Conservation (phyloP, 768 basidiomycete genomes). For the Mycena pura region DNA sequence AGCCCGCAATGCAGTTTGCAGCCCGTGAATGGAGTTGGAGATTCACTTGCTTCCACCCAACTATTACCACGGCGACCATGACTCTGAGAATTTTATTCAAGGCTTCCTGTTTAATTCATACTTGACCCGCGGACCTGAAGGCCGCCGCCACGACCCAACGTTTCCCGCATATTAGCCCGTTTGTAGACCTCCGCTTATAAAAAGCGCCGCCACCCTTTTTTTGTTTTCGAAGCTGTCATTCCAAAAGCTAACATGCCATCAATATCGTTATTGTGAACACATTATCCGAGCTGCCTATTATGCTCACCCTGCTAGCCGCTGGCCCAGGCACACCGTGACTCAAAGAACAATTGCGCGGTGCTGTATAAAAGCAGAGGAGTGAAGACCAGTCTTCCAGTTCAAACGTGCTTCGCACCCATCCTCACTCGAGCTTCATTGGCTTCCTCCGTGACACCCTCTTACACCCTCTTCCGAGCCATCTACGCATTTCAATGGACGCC, state of each 20-base stretch:
- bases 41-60: no score
- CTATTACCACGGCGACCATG: no score
- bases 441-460: slow-evolving; percentile 11
- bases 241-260: slow-evolving; percentile 10
- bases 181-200: slow-evolving; percentile 12
- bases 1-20: no score
- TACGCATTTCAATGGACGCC: slow-evolving; percentile 21
- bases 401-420: neutral
- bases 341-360: slow-evolving; percentile 13
- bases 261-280: slow-evolving; percentile 15
- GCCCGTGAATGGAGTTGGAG: no score
- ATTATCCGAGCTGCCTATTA: slow-evolving; percentile 8
- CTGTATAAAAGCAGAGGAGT: neutral
- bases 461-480: slow-evolving; percentile 1
- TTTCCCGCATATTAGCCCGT: neutral
- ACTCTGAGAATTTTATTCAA: no score
- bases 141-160: neutral
- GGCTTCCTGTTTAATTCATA: no score
- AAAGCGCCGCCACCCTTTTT: slow-evolving; percentile 8
- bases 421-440: neutral
- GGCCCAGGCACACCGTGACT: neutral
- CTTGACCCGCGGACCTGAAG: no score
- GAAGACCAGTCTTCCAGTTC: neutral
- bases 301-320: neutral
- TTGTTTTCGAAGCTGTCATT: slow-evolving; percentile 3